Evolutionary conservation across 352 stramenopile genomes (phyloP).

Genomic region (Aphanomyces stellatus): DNA sequence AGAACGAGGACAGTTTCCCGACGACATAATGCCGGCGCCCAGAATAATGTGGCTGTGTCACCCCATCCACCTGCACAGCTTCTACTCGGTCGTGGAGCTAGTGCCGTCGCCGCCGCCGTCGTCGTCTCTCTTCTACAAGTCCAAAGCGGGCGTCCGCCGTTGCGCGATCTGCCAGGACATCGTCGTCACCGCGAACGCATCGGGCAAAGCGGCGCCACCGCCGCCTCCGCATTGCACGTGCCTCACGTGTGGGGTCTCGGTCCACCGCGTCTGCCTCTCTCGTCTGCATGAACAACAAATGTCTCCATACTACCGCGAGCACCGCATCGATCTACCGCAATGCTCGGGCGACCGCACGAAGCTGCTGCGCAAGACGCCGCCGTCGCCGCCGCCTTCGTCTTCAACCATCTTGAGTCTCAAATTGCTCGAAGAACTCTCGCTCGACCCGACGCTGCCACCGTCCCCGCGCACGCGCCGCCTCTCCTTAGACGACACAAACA

Average conservation of each 20-base stretch:
- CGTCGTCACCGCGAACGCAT: not conserved
- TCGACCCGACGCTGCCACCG: not conserved
- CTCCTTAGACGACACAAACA: not conserved
- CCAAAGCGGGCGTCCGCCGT: not conserved
- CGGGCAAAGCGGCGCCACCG: too few relatives aligned
- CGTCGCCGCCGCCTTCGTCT: not conserved
- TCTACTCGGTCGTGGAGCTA: not conserved
- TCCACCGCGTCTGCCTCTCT: constrained; percentile 11
- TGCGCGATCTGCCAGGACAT: not conserved
- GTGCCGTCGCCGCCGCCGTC: not conserved
- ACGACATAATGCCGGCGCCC: not conserved
- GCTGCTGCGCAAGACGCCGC: not conserved
- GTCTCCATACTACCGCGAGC: not conserved
- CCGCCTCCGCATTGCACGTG: not conserved
- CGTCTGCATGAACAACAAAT: not conserved
- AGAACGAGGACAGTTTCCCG: not conserved
- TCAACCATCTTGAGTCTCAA: not conserved
- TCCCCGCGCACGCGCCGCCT: not conserved
- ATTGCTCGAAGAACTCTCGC: constrained; percentile 2
- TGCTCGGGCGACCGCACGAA: not conserved
- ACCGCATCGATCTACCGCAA: not conserved
- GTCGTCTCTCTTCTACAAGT: not conserved
- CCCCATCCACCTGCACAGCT: constrained; percentile 8
- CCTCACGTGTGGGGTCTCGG: not conserved
- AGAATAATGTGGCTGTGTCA: constrained; percentile 14